A percentile compares a stretch with the other conserved stretches of the same genome.
These are phyloP conservation scores for Halenospora varia DNA, from an alignment of 495 filamentous ascomycete species.

Conservation along the genomic window DNA sequence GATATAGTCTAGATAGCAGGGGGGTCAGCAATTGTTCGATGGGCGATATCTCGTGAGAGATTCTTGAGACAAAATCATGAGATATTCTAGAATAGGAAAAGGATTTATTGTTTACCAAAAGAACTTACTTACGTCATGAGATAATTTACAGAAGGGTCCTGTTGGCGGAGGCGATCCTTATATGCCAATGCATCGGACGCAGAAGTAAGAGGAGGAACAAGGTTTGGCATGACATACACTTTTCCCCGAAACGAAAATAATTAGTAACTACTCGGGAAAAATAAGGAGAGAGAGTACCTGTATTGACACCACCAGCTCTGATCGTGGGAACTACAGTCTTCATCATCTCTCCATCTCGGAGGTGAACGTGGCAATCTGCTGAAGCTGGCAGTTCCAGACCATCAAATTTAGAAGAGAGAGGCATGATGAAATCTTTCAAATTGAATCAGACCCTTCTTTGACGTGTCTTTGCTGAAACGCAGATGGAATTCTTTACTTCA, in stretches of 20 bases:
- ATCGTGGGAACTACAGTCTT: constrained; percentile 76
- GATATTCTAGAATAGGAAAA: too few relatives aligned
- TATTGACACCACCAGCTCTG: constrained; percentile 65
- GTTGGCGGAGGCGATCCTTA: constrained; percentile 55
- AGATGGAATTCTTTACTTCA: too few relatives aligned
- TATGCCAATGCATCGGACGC: constrained; percentile 75
- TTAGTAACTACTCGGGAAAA: constrained; percentile 61
- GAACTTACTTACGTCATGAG: constrained; percentile 91
- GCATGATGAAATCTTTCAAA: too few relatives aligned
- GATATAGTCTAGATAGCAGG: too few relatives aligned
- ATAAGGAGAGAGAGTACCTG: too few relatives aligned
- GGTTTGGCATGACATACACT: constrained; percentile 69
- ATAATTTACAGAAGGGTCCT: constrained; percentile 71
- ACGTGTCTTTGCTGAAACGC: too few relatives aligned
- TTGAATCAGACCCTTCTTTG: too few relatives aligned
- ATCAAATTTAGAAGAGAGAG: constrained; percentile 35
- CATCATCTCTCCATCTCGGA: constrained; percentile 79
- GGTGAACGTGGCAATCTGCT: constrained; percentile 68
- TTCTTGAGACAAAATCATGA: too few relatives aligned
- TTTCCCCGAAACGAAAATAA: background rate
- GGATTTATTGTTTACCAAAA: too few relatives aligned
- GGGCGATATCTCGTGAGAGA: too few relatives aligned
- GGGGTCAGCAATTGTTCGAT: too few relatives aligned
- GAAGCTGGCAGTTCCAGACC: constrained; percentile 62
- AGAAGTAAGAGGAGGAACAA: constrained; percentile 66